Evolutionary conservation across 1,284 basidiomycete genomes (phyloP), one percentile per base, ranked within the genome.

Genomic region (Cutaneotrichosporon daszewskae): DNA sequence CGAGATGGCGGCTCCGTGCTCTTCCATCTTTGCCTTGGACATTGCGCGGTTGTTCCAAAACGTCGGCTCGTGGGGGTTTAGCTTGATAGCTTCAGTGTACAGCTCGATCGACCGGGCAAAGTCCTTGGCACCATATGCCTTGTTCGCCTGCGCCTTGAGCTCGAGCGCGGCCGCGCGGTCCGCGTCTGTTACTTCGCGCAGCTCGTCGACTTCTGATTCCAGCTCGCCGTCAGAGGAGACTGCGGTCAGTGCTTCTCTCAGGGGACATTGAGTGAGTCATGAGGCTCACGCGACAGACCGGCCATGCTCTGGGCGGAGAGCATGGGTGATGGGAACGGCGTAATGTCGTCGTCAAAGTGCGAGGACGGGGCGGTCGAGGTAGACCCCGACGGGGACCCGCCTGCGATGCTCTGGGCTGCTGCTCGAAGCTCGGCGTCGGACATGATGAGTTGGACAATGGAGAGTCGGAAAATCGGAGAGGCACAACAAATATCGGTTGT

Each of bases 121-220:
- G 52, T 81, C 75, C 59, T 79, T 79, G 35, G 61, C 73, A 24
- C 74, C 73, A 64, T 94, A 96, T 4, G 87, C 85, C 59, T 83
- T 82, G 74, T 95, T 95, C 11, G 90, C 91, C 54, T 84, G 76
- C 8, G 75, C 77, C 71, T 95, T 96, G 47, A 92, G 65, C 57
- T 76, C 76, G 8, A 77, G 69, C 5, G 88, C 86, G 59, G 79
- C 76, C 28, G 75, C 75, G 60, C 74, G 80, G 53, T 86, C 84
- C 51, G 81, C 76, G 34, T 85, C 82, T 1, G 85, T 79, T 43
- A 87, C 55, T 22, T 66, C 58, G 46, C 66, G 59, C 20, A 62
- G 40, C 33, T 63, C 60, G 43, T 70, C 66, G 8, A 69, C 55
- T 34, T 70, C 66, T 12, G 55, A 48, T 38, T 67, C 67, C 14